Conservation (phyloP, 2,329 filamentous ascomycete genomes). For the Chaetomium globosum region DNA sequence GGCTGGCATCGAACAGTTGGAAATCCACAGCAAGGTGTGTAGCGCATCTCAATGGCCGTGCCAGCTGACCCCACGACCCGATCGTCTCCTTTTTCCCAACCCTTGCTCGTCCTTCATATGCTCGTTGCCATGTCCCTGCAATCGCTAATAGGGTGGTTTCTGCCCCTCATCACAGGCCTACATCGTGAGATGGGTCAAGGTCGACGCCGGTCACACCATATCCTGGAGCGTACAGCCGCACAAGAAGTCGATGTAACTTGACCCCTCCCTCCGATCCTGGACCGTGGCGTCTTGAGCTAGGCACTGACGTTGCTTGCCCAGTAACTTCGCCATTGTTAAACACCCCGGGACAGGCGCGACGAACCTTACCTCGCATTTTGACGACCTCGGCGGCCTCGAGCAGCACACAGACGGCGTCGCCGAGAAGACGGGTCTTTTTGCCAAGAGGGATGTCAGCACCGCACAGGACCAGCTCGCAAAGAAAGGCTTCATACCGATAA, state of each 20-base stretch:
- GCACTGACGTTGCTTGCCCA: constrained; percentile 39
- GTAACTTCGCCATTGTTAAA: constrained; percentile 97
- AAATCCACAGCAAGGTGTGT: constrained; percentile 93
- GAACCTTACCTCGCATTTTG: constrained; percentile 49
- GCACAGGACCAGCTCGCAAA: constrained; percentile 65
- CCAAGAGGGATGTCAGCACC: constrained; percentile 60
- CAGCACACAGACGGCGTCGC: constrained; percentile 43
- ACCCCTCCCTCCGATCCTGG: constrained; percentile 1
- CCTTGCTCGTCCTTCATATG: neutral
- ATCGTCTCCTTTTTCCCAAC: too few relatives aligned
- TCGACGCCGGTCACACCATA: constrained; percentile 86
- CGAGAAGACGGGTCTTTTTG: constrained; percentile 53
- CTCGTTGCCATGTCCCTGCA: constrained; percentile 15
- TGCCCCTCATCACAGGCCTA: constrained; percentile 68
- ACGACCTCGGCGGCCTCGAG: constrained; percentile 51
- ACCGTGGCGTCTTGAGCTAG: neutral
- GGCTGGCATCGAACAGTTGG: constrained; percentile 94
- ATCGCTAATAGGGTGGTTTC: constrained; percentile 10
- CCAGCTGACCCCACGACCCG: neutral
- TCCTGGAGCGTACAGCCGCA: constrained; percentile 98
- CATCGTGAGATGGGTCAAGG: constrained; percentile 95
- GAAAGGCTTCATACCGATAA: constrained; percentile 69
- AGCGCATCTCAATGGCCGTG: neutral
- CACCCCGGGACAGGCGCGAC: constrained; percentile 76
- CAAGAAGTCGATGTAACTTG: constrained; percentile 83